Evolutionary conservation across 1,284 basidiomycete genomes (phyloP).

Genomic region (Tranzscheliella williamsii): DNA sequence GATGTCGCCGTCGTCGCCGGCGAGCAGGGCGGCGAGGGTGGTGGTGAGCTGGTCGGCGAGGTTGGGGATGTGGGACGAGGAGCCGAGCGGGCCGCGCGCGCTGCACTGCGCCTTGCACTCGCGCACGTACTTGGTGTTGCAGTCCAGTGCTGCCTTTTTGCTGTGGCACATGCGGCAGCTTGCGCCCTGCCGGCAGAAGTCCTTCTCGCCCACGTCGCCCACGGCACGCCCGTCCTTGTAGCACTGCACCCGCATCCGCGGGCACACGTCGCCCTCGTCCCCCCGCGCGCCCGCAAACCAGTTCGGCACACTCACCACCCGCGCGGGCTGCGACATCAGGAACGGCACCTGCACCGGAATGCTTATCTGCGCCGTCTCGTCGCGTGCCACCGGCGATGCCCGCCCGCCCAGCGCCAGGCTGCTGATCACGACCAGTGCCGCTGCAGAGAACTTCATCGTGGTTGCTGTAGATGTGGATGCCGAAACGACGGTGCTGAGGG

Average conservation of each 20-base stretch:
- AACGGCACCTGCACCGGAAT: slow-evolving; percentile 42
- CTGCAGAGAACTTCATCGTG: slow-evolving; percentile 23
- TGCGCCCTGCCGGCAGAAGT: neutral
- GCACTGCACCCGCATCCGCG: slow-evolving; percentile 1
- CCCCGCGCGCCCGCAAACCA: slow-evolving; percentile 28
- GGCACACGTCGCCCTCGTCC: slow-evolving; percentile 5
- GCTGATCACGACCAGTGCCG: slow-evolving; percentile 9
- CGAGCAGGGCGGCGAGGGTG: neutral
- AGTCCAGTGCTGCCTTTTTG: neutral
- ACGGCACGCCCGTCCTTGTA: slow-evolving; percentile 5
- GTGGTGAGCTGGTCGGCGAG: neutral
- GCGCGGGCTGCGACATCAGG: slow-evolving; percentile 8
- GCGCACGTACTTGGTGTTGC: neutral
- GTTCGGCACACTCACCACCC: slow-evolving; percentile 28
- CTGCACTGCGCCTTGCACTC: neutral
- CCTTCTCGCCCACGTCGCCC: slow-evolving; percentile 5
- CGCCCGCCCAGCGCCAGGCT: slow-evolving; percentile 4
- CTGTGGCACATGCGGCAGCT: neutral
- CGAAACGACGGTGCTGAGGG: neutral
- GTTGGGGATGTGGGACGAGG: neutral
- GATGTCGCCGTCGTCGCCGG: slow-evolving; percentile 33
- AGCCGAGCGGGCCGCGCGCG: neutral
- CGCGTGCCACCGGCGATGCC: slow-evolving; percentile 22
- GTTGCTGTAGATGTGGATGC: neutral
- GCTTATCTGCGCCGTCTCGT: slow-evolving; percentile 28